Conservation (phyloP, 106 monocot species). For the Acorus calamus region DNA sequence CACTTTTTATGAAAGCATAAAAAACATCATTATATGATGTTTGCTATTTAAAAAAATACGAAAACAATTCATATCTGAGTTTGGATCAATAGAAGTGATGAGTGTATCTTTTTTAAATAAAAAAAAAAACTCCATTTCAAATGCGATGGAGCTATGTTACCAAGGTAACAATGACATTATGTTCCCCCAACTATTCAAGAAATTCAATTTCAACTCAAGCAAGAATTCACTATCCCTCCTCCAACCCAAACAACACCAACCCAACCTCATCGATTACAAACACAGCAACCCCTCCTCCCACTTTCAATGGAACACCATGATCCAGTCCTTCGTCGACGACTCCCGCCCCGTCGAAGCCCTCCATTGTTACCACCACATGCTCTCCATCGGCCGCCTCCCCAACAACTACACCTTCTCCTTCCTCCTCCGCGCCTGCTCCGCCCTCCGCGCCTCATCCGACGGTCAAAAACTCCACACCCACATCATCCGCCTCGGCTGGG, state of each 20-base stretch:
- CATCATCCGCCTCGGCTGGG: constrained; percentile 23
- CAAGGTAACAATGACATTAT: too few species aligned
- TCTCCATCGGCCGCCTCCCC: constrained; percentile 13
- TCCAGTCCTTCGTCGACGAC: constrained; percentile 23
- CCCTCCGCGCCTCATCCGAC: constrained; percentile 11
- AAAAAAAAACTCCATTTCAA: too few species aligned
- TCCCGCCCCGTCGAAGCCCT: constrained; percentile 16
- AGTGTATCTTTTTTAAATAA: too few species aligned
- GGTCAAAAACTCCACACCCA: constrained; percentile 21
- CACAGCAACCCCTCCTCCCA: constrained; percentile 12
- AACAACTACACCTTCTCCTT: constrained; percentile 61
- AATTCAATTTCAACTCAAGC: too few species aligned
- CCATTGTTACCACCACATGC: constrained; percentile 16
- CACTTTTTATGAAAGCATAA: too few species aligned
- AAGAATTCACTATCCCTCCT: background rate
- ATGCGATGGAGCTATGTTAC: too few species aligned
- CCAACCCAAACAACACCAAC: too few species aligned
- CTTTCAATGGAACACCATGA: constrained; percentile 29
- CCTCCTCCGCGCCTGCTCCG: constrained; percentile 28
- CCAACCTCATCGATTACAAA: constrained; percentile 15
- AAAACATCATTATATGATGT: too few species aligned
- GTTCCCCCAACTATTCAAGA: too few species aligned
- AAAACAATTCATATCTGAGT: too few species aligned
- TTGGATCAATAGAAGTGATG: too few species aligned
- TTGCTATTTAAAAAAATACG: too few species aligned